Evolutionary conservation across 208 protist genomes (phyloP).

Genomic region (Naegleria lovaniensis): DNA sequence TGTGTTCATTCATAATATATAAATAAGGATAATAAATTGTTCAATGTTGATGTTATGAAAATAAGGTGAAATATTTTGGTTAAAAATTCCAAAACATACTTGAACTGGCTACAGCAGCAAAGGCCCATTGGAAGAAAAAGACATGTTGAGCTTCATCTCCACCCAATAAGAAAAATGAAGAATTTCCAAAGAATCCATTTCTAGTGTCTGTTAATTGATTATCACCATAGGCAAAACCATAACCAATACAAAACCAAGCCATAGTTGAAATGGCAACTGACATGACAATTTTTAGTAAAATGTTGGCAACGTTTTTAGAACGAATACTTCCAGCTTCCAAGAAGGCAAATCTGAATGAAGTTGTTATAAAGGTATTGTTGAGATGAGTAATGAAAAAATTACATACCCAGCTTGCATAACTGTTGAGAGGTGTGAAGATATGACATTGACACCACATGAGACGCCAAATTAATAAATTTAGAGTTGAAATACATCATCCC

Average conservation of each 20-base stretch:
- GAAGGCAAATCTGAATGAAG: constrained; percentile 36
- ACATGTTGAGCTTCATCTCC: background rate
- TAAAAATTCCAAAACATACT: background rate
- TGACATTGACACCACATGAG: too few species aligned
- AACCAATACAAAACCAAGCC: constrained; percentile 19
- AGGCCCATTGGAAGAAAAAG: background rate
- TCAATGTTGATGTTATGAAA: too few species aligned
- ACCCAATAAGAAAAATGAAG: background rate
- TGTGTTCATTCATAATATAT: too few species aligned
- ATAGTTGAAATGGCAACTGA: constrained; percentile 33
- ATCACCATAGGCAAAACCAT: background rate
- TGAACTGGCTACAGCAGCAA: background rate
- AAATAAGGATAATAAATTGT: too few species aligned
- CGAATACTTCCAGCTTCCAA: constrained; percentile 38
- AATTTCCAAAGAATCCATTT: constrained; percentile 1
- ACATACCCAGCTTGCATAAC: background rate
- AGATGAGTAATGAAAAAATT: background rate
- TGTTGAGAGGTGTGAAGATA: too few species aligned
- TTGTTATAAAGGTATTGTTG: background rate
- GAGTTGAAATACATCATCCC: too few species aligned
- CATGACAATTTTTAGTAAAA: constrained; percentile 41
- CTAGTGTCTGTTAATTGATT: background rate
- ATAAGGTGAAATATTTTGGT: too few species aligned
- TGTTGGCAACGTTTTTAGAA: constrained; percentile 40
- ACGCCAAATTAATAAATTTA: too few species aligned